phyloP scores from a whole-genome alignment of 805 yeast species.

The Suhomyces xylopsoci region DNA sequence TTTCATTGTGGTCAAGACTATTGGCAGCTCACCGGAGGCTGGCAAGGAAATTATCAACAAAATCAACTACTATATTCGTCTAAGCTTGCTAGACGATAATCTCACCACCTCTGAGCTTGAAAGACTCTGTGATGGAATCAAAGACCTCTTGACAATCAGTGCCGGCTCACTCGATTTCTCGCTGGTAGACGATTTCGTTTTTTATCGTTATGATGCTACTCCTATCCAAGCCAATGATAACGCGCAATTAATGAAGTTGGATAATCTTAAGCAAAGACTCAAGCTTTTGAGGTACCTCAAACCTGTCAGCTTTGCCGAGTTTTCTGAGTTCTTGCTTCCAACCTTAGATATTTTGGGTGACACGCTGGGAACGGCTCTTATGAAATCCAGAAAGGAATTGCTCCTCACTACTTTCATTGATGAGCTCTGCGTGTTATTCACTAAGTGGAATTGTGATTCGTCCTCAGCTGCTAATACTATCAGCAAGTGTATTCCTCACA shows the following conservation, averaged over 20 bases:
- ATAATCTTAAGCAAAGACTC: not conserved
- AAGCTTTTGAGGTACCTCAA: slow-evolving; percentile 3
- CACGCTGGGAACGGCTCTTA: not conserved
- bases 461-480: not conserved
- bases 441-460: slow-evolving; percentile 6
- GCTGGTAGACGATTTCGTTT: slow-evolving; percentile 19
- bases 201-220: slow-evolving; percentile 2
- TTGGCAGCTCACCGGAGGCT: not conserved
- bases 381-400: not conserved
- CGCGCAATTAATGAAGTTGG: not conserved
- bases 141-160: slow-evolving; percentile 8
- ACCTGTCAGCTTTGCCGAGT: not conserved
- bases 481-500: slow-evolving; percentile 7
- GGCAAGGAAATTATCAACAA: slow-evolving; percentile 5
- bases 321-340: slow-evolving; percentile 4
- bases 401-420: slow-evolving; percentile 4
- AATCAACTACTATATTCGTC: slow-evolving; percentile 17
- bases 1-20: not conserved
- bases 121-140: slow-evolving; percentile 10
- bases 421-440: slow-evolving; percentile 3
- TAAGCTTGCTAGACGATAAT: slow-evolving; percentile 16
- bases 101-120: slow-evolving; percentile 11
- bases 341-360: not conserved
- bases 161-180: slow-evolving; percentile 11
- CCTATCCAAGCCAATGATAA: not conserved